These are phyloP conservation scores for Endoconidiophora polonica DNA, from an alignment of 2,329 filamentous ascomycete species.

Conservation along the genomic window DNA sequence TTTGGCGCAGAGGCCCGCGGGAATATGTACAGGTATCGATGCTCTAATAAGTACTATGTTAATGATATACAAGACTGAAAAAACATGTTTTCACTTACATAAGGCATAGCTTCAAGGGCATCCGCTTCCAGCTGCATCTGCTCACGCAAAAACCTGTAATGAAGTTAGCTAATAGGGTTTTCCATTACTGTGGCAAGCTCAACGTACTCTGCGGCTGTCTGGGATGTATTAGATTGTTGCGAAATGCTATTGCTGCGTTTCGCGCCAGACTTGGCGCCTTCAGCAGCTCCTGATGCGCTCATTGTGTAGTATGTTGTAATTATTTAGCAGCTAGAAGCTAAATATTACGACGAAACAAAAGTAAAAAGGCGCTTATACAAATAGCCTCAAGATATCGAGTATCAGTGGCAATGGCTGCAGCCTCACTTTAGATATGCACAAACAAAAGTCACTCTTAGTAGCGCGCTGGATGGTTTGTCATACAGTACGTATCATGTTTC, in stretches of 20 bases:
- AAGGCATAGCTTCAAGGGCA: conserved; percentile 85
- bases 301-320: background rate
- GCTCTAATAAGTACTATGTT: conserved; percentile 38
- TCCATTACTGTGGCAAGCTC: background rate
- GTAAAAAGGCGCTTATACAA: too few species aligned
- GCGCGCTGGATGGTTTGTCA: too few species aligned
- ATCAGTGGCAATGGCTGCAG: too few species aligned
- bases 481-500: too few species aligned
- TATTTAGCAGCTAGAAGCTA: background rate
- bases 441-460: too few species aligned
- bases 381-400: too few species aligned
- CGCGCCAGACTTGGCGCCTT: conserved; percentile 9
- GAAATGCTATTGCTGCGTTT: conserved; percentile 42
- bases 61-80: background rate
- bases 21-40: conserved; percentile 85
- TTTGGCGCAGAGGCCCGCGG: conserved; percentile 77
- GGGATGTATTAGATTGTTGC: conserved; percentile 43
- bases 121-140: conserved; percentile 88
- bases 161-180: background rate
- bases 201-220: conserved; percentile 55
- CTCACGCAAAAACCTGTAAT: conserved; percentile 62
- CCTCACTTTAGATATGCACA: too few species aligned
- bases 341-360: background rate
- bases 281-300: conserved; percentile 2
- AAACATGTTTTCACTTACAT: conserved; percentile 39